Conservation (phyloP, 2,329 filamentous ascomycete genomes). For the Macroventuria anomochaeta region DNA sequence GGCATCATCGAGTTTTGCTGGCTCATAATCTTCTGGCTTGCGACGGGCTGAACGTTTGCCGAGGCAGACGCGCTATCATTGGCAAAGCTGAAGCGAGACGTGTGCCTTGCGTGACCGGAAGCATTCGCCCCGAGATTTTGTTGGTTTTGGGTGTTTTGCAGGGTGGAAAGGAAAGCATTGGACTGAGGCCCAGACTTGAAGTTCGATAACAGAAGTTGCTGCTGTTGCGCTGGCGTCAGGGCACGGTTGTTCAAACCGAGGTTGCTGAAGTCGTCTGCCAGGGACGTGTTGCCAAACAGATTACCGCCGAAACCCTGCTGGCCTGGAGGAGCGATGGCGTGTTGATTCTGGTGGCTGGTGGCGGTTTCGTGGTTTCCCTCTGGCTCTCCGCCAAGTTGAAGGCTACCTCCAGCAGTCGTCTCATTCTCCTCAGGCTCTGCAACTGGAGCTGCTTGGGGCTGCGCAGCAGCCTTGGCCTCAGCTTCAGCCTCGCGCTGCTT, state of each 20-base stretch:
- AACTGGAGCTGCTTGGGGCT: conserved; percentile 20
- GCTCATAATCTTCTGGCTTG: conserved; percentile 79
- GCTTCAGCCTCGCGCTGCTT: conserved; percentile 59
- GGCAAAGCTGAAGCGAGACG: conserved; percentile 86
- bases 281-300: conserved; percentile 43
- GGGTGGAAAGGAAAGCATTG: conserved; percentile 62
- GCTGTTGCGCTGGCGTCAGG: conserved; percentile 80
- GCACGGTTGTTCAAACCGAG: conserved; percentile 67
- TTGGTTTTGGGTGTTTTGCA: conserved; percentile 55
- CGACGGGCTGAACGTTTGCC: conserved; percentile 74
- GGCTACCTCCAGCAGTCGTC: conserved; percentile 71
- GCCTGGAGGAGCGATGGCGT: conserved; percentile 77
- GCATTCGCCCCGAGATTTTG: conserved; percentile 61
- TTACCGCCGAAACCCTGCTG: conserved; percentile 63
- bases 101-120: conserved; percentile 78
- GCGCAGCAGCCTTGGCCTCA: conserved; percentile 57
- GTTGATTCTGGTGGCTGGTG: conserved; percentile 66
- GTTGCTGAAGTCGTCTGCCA: conserved; percentile 49
- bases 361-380: conserved; percentile 73
- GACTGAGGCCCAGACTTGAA: conserved; percentile 58
- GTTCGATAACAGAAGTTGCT: conserved; percentile 69
- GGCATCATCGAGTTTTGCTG: conserved; percentile 89
- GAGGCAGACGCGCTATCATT: conserved; percentile 70
- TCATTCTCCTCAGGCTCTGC: conserved; percentile 74
- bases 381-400: conserved; percentile 90